These are phyloP conservation scores for Lithospermum erythrorhizon DNA, from an alignment of 257 asterid genomes.

Conservation along the genomic window DNA sequence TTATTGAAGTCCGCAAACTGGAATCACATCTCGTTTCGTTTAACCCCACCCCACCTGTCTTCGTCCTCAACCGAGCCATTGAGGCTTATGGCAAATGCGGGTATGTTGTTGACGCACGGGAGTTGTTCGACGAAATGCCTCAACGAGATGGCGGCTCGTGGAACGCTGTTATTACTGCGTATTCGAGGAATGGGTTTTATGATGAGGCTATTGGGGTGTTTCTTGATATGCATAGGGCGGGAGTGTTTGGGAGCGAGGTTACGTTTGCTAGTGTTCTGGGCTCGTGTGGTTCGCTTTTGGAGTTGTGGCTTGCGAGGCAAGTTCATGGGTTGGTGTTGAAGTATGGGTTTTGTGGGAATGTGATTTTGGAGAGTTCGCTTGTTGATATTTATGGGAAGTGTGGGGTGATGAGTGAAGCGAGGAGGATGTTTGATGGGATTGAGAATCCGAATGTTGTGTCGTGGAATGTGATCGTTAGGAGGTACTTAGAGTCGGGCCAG, in stretches of 20 bases:
- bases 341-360: constrained; percentile 60
- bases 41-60: constrained; percentile 50
- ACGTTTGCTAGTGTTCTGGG: constrained; percentile 64
- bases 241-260: constrained; percentile 55
- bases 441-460: constrained; percentile 49
- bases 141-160: constrained; percentile 74
- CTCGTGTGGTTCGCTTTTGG: constrained; percentile 37
- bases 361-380: constrained; percentile 61
- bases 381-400: constrained; percentile 85
- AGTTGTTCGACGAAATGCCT: constrained; percentile 79
- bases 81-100: constrained; percentile 56
- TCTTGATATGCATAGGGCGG: constrained; percentile 39
- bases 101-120: constrained; percentile 46
- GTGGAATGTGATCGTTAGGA: constrained; percentile 82
- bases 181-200: constrained; percentile 34
- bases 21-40: constrained; percentile 52
- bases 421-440: constrained; percentile 71
- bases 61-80: constrained; percentile 68
- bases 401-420: constrained; percentile 44
- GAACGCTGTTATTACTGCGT: constrained; percentile 67
- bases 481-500: constrained; percentile 60
- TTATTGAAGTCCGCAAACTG: constrained; percentile 58
- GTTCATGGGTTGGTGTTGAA: constrained; percentile 60
- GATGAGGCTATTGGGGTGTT: constrained; percentile 37
- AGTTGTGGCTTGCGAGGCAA: constrained; percentile 43